phyloP scores from a whole-genome alignment of 108 stramenopile genomes.

The Craspedostauros australis region DNA sequence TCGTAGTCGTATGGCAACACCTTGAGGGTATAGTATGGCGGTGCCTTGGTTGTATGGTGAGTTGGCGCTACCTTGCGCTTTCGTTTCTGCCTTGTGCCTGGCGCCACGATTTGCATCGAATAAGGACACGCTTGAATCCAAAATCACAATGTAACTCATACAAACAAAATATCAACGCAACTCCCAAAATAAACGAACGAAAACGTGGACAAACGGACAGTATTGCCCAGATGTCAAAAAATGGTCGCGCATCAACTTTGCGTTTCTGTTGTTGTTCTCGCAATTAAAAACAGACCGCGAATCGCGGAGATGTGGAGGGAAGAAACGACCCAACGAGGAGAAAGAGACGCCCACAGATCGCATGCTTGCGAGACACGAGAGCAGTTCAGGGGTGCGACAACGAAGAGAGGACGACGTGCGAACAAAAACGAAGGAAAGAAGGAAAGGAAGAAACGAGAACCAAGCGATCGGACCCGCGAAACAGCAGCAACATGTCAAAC shows the following conservation, averaged over 20 bases:
- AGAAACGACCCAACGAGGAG: background rate
- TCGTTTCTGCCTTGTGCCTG: too few relatives aligned
- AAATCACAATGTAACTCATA: too few relatives aligned
- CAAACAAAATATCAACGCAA: too few relatives aligned
- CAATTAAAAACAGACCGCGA: background rate
- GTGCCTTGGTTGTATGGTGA: too few relatives aligned
- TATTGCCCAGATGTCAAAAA: too few relatives aligned
- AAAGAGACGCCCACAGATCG: background rate
- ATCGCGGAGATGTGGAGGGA: background rate
- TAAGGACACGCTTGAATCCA: too few relatives aligned
- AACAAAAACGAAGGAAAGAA: background rate
- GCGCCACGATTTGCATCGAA: too few relatives aligned
- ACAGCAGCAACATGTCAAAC: constrained; percentile 7
- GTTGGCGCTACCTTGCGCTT: too few relatives aligned
- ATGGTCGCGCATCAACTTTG: background rate
- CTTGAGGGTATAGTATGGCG: too few relatives aligned
- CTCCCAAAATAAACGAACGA: too few relatives aligned
- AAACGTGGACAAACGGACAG: too few relatives aligned
- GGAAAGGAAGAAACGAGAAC: constrained; percentile 1
- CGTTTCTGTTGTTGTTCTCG: background rate
- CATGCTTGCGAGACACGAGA: background rate
- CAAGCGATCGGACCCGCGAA: background rate
- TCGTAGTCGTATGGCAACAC: too few relatives aligned
- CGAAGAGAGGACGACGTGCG: background rate
- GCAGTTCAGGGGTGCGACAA: background rate